Conservation (phyloP, 1,284 basidiomycete genomes). For the Cryptococcus sp. region DNA sequence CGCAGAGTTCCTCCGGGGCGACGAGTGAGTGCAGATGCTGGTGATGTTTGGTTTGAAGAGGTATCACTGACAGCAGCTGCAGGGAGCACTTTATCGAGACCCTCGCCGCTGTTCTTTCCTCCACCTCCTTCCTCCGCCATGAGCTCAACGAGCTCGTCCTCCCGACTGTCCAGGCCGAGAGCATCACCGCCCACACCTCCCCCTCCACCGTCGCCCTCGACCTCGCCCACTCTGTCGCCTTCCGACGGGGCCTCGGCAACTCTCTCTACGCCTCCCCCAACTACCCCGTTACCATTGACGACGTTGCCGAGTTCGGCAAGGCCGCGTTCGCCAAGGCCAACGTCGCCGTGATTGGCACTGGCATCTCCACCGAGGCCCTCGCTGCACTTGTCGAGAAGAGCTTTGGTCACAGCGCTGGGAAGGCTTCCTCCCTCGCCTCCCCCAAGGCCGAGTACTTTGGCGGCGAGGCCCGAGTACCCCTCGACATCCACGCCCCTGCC, state of each 20-base stretch:
- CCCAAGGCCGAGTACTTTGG: conserved; percentile 64
- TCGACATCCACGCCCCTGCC: conserved; percentile 53
- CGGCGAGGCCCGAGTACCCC: conserved; percentile 69
- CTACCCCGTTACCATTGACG: conserved; percentile 61
- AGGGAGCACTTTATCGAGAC: conserved; percentile 84
- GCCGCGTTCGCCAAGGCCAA: conserved; percentile 71
- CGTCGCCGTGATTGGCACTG: conserved; percentile 79
- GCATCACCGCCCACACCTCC: conserved; percentile 60
- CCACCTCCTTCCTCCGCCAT: conserved; percentile 76
- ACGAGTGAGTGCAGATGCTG: conserved; percentile 70
- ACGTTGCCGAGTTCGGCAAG: conserved; percentile 67
- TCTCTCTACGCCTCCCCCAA: conserved; percentile 77
- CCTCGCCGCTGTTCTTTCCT: conserved; percentile 75
- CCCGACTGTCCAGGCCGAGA: conserved; percentile 69
- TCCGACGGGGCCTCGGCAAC: conserved; percentile 84
- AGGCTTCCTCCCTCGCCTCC: conserved; percentile 4
- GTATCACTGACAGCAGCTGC: conserved; percentile 4
- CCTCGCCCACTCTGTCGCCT: conserved; percentile 79
- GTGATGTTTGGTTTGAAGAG: neutral
- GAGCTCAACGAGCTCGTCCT: conserved; percentile 83
- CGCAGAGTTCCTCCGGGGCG: conserved; percentile 90
- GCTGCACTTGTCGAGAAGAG: conserved; percentile 67
- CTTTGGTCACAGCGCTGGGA: conserved; percentile 52
- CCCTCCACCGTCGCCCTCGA: conserved; percentile 63
- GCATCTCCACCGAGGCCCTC: conserved; percentile 70